These are phyloP conservation scores for Mallotus japonicus DNA, from an alignment of 441 rosid species.

Conservation along the genomic window DNA sequence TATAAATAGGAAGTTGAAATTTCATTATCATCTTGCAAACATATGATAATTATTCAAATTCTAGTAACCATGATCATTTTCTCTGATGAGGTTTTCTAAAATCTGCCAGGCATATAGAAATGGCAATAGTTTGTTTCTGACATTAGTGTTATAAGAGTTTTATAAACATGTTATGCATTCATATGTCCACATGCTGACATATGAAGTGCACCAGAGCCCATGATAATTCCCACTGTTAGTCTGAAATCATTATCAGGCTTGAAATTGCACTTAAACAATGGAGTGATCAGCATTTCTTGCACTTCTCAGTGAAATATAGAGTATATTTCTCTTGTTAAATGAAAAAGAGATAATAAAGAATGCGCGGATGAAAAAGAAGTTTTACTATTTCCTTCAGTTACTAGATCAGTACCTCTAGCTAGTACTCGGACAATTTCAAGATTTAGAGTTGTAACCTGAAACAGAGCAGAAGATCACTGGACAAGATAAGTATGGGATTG, in stretches of 20 bases:
- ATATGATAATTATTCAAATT: not conserved
- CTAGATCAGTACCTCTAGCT: slow-evolving; percentile 65
- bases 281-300: slow-evolving; percentile 1
- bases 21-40: not conserved
- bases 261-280: not conserved
- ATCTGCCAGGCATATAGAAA: not conserved
- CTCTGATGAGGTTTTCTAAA: not conserved
- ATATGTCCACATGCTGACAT: not conserved
- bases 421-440: slow-evolving; percentile 91
- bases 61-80: not conserved
- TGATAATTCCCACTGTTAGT: not conserved
- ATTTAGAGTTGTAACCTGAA: slow-evolving; percentile 80
- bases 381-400: slow-evolving; percentile 4
- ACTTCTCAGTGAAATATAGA: slow-evolving; percentile 6
- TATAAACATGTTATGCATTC: not conserved
- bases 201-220: not conserved
- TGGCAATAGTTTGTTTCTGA: not conserved
- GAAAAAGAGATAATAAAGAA: slow-evolving; percentile 2
- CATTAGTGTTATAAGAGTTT: not conserved
- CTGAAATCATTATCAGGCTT: not conserved
- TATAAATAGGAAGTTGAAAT: not conserved
- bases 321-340: not conserved
- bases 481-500: not conserved
- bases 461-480: not conserved
- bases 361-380: not conserved